Base-by-base conservation (phyloP, 176 grass and related monocot genomes). In the Metroxylon sagu region DNA sequence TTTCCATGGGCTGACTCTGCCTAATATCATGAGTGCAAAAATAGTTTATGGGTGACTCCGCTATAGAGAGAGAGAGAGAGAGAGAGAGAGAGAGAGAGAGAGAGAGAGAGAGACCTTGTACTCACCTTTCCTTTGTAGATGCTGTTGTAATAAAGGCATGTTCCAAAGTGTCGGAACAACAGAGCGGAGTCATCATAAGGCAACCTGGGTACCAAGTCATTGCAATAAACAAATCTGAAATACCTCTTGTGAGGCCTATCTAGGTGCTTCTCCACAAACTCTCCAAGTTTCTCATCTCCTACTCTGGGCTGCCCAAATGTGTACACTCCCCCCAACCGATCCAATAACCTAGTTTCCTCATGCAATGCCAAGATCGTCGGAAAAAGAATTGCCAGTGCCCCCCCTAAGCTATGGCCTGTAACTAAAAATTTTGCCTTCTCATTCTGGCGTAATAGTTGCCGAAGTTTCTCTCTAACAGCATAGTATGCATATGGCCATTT, bases 301-400 rank as follows among this genome's bases (percentile, higher is more conserved):
- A 95, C 82, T 48, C 85, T 57, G 0, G 86, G 86, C 68, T 89
- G 90, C 53, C 86, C 86, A 53, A 86, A 95, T 4, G 91, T 95
- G 63, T 90, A 95, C 67, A 95, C 83, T 5, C 86, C 87, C 2
- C 61, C 27, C 28, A 96, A 53, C 77, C 60, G 57, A 0, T 49
- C 48, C 57, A 90, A 66, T 58, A 96, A 4, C 25, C 8, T 31
- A 1, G 60, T 54, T 53, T 88, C 83, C 35, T 30, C 0, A 49
- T 96, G 87, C 48, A 82, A 15, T 50, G 80, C 80, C 28, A 95
- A 77, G 0, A 87, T 49, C 26, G 80, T 57, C 48, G 90, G 77
- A 71, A 95, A 90, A 26, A 90, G 62, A 25, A 90, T 68, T 15
- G 86, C 91, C 5, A 96, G 78, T 30, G 86, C 90, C 56, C 78